Evolutionary conservation across 768 basidiomycete species (phyloP).

Genomic region (Macrolepiota albuminosa): DNA sequence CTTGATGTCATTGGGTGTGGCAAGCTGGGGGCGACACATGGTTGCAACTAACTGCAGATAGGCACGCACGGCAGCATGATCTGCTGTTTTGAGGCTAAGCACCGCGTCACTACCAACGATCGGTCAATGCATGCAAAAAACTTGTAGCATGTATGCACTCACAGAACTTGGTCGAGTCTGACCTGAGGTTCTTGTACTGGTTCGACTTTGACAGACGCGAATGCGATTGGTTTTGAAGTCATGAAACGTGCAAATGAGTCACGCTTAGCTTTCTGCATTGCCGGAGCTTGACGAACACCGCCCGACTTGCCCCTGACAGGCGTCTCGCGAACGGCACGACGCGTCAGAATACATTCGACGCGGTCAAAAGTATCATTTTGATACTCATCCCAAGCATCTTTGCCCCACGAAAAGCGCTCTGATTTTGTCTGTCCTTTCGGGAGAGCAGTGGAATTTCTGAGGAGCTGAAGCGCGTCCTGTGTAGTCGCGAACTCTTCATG

Average conservation of each 20-base stretch:
- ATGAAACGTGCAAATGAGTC: conserved; percentile 19
- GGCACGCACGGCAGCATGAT: conserved; percentile 18
- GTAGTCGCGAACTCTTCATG: conserved; percentile 42
- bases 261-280: conserved; percentile 10
- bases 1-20: background rate
- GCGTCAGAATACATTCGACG: conserved; percentile 41
- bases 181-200: conserved; percentile 25
- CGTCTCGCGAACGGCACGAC: conserved; percentile 41
- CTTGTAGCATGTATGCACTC: conserved; percentile 15
- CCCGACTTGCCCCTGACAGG: conserved; percentile 32
- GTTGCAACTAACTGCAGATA: conserved; percentile 12
- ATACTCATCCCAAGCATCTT: conserved; percentile 14
- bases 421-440: conserved; percentile 25
- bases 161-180: conserved; percentile 37
- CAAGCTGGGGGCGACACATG: conserved; percentile 6
- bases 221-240: conserved; percentile 13
- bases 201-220: conserved; percentile 24
- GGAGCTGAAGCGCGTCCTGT: conserved; percentile 26
- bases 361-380: conserved; percentile 25
- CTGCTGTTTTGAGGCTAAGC: conserved; percentile 15
- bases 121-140: background rate
- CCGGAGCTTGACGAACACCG: conserved; percentile 1
- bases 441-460: conserved; percentile 25
- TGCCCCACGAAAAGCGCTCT: conserved; percentile 32
- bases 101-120: conserved; percentile 10